Base-by-base conservation (phyloP, 441 rosid species). In the Breynia disticha region DNA sequence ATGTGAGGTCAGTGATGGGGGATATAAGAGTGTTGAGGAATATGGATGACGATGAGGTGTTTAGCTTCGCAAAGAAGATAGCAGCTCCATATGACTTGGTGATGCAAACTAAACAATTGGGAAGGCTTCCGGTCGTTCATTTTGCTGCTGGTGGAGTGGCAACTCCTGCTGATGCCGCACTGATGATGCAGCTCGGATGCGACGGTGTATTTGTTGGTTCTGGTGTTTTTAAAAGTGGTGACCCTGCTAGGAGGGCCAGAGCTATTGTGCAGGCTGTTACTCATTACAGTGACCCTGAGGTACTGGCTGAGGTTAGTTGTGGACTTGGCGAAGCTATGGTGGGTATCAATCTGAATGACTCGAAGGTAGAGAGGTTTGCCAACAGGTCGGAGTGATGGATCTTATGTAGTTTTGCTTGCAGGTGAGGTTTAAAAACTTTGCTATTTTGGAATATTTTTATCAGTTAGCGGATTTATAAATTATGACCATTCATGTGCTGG, bases 141-240 rank as follows among this genome's bases (percentile, higher is more conserved):
- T 91, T 91, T 41, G 98, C 97, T 1, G 97, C 98, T 0, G 97
- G 98, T 11, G 97, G 98, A 2, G 97, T 88, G 19, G 98, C 97
- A 9, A 91, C 95, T 1, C 98, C 97, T 1, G 97, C 97, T 0
- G 98, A 91, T 38, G 98, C 98, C 0, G 98, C 98, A 16, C 68
- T 91, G 49, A 91, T 88, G 97, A 91, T 91, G 98, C 95, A 91
- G 74, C 68, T 91, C 44, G 97, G 98, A 0, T 88, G 95, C 14
- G 98, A 88, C 28, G 97, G 95, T 2, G 95, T 88, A 18, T 91
- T 91, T 47, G 97, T 91, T 0, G 97, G 98, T 1, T 86, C 94
- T 0, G 97, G 98, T 0, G 89, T 91, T 48, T 91, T 91, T 62
- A 87, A 91, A 73, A 91, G 98, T 11, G 96, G 96, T 0, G 94